These are phyloP conservation scores for Piper betle DNA, from an alignment of 164 flowering plant species.

Conservation along the genomic window DNA sequence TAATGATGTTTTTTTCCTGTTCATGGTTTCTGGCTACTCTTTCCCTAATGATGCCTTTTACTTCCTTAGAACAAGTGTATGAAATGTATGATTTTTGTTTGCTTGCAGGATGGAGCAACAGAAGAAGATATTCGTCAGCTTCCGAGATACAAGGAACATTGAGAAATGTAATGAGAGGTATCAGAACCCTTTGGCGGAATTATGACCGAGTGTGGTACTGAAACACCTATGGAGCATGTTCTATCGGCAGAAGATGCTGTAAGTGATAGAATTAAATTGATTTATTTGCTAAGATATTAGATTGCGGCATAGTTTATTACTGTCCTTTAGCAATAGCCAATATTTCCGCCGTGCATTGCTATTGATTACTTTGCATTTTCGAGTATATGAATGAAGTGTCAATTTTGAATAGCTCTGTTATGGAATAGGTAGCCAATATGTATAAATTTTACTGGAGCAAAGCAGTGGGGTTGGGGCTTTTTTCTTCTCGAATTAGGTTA, in stretches of 20 bases:
- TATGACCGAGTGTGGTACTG: constrained; percentile 47
- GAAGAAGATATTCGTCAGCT: constrained; percentile 51
- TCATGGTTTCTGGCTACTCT: not conserved
- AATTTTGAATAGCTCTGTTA: no score
- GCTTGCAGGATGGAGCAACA: constrained; percentile 65
- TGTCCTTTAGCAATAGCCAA: no score
- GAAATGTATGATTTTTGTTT: not conserved
- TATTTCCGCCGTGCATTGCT: no score
- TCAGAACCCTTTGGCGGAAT: constrained; percentile 42
- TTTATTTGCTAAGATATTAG: constrained; percentile 1
- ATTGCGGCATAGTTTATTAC: not conserved
- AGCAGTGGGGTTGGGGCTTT: not conserved
- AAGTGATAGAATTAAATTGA: no score
- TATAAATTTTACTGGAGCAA: no score
- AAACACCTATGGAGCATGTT: constrained; percentile 30
- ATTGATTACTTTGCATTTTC: no score
- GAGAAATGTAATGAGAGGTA: constrained; percentile 36
- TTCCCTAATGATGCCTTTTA: not conserved
- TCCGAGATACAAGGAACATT: constrained; percentile 34
- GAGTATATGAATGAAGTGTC: no score
- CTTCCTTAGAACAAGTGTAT: not conserved
- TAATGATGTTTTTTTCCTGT: no score
- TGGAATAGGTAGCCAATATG: no score
- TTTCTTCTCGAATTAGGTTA: not conserved
- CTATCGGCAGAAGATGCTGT: constrained; percentile 58